phyloP scores from a whole-genome alignment of 2,329 filamentous ascomycete genomes.

The Microcera coccophila region DNA sequence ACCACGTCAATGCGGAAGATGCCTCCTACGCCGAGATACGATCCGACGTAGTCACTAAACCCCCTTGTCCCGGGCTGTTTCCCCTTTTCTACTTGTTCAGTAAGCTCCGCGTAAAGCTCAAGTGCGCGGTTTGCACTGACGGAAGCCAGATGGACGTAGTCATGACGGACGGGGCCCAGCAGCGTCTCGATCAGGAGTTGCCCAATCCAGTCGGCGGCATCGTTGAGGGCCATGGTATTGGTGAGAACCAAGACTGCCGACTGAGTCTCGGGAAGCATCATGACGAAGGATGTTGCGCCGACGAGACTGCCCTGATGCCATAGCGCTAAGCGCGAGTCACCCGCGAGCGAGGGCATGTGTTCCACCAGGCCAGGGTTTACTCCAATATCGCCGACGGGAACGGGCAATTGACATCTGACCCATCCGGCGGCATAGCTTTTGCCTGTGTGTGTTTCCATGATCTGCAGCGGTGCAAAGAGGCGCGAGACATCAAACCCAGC shows the following conservation, averaged over 20 bases:
- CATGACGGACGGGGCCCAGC: background rate
- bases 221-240: constrained; percentile 7
- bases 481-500: too few species aligned
- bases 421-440: too few species aligned
- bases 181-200: constrained; percentile 5
- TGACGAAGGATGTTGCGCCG: constrained; percentile 4
- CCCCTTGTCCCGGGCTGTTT: too few species aligned
- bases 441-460: too few species aligned
- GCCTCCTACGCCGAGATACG: too few species aligned
- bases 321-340: background rate
- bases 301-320: constrained; percentile 7
- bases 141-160: constrained; percentile 6
- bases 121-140: too few species aligned
- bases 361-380: constrained; percentile 1
- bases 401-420: constrained; percentile 3
- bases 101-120: too few species aligned
- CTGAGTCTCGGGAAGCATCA: constrained; percentile 10
- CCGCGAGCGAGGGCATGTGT: constrained; percentile 1
- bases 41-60: too few species aligned
- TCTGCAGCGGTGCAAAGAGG: too few species aligned
- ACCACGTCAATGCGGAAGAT: too few species aligned
- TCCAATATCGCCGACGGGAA: background rate
- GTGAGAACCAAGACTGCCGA: constrained; percentile 11
- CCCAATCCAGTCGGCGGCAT: constrained; percentile 14
- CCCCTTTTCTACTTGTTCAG: too few species aligned